Evolutionary conservation across 306 rosid species (phyloP), one percentile per base, ranked within the genome.

Genomic region (Casuarina cunninghamiana): DNA sequence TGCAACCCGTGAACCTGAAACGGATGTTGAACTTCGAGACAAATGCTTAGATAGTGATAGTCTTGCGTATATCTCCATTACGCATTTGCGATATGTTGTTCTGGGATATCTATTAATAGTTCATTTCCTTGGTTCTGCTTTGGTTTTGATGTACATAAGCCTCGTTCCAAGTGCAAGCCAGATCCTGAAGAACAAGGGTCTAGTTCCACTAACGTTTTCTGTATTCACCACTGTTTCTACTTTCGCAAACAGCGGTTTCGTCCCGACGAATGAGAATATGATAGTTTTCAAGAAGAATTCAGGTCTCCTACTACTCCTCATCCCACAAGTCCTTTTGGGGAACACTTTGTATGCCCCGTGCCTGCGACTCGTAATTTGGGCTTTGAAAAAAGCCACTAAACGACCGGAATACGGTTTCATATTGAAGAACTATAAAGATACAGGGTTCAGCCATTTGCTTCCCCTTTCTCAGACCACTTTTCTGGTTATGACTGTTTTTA

Each of bases 221-320:
- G 11, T 88, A 13, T 90, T 90, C 66, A 79, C 84, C 10, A 15
- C 85, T 26, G 90, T 89, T 70, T 91, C 98, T 3, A 76, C 89
- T n/a, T 85, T 94, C 42, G 69, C 97, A 2, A 90, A 79, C 4
- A 87, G 94, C 42, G 98, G 97, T 5, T 94, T 81, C 72, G 12
- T 91, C 32, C 97, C 98, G 10, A 90, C 94, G 0, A 94, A 94
- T n/a, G 96, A 94, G 81, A 91, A 89, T 72, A 83, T 94, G 93
- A 82, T 86, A 0, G 79, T 88, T 35, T 94, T 94, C 88, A 94
- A 87, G 73, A 74, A 90, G n/a, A 86, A 89, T 26, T 89, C 96
- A 4, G 93, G 98, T 2, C 87, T 94, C 66, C 75, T 90, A 0
- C 78, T 89, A 3, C 68, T 91, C 15, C 57, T 94, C 0, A 21